phyloP scores from a whole-genome alignment of 345 rosid genomes.

The Eucalyptus cloeziana region DNA sequence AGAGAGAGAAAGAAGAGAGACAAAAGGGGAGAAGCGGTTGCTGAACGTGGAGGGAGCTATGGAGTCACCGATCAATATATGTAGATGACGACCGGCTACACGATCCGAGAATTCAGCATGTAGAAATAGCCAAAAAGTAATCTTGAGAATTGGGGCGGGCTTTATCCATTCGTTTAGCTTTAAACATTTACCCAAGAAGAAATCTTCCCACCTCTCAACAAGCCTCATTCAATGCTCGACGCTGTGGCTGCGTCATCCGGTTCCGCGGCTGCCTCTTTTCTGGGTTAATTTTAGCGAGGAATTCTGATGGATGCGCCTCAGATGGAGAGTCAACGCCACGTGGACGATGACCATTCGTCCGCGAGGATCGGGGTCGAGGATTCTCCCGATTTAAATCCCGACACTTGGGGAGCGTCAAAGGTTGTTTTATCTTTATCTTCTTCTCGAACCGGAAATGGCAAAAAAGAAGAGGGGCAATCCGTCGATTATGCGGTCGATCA shows the following conservation, averaged over 20 bases:
- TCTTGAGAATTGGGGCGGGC: background rate
- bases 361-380: background rate
- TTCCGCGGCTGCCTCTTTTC: background rate
- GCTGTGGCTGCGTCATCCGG: background rate
- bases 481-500: background rate
- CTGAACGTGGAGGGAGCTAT: background rate
- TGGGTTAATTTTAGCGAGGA: background rate
- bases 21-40: background rate
- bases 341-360: background rate
- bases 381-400: background rate
- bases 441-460: background rate
- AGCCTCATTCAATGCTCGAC: background rate
- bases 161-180: background rate
- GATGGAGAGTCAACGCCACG: background rate
- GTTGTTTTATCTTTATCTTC: background rate
- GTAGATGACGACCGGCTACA: background rate
- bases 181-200: background rate
- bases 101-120: background rate
- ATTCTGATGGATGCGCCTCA: background rate
- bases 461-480: background rate
- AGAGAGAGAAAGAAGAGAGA: background rate
- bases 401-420: background rate
- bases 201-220: background rate
- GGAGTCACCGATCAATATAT: background rate
- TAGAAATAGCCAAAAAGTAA: background rate